phyloP scores from a whole-genome alignment of 768 basidiomycete species.

The Rhodotorula kratochvilovae region DNA sequence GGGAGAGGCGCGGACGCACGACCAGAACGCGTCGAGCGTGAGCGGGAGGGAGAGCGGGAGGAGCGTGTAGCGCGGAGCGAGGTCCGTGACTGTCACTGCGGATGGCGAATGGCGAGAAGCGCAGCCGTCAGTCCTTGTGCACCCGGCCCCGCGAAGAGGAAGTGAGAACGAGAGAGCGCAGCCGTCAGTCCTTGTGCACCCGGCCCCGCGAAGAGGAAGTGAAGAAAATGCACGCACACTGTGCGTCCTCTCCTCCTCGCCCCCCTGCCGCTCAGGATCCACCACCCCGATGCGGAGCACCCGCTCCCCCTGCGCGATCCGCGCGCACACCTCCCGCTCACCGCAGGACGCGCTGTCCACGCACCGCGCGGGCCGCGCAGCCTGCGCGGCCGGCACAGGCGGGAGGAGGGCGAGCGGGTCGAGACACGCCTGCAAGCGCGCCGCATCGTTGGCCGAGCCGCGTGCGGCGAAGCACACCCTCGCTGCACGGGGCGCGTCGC shows the following conservation, averaged over 20 bases:
- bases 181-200: no score
- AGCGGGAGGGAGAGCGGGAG: conserved; percentile 68
- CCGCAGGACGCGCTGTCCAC: conserved; percentile 3
- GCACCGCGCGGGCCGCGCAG: conserved; percentile 8
- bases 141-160: no score
- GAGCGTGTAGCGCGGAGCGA: conserved; percentile 43
- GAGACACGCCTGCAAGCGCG: conserved; percentile 6
- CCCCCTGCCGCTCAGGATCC: conserved; percentile 63
- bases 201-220: not conserved
- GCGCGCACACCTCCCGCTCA: conserved; percentile 1
- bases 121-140: no score
- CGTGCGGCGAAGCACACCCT: not conserved
- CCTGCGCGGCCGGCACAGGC: not conserved
- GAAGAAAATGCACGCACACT: conserved; percentile 3
- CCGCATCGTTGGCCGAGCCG: not conserved
- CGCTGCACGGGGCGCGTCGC: no score
- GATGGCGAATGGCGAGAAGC: no score
- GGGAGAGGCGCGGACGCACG: not conserved
- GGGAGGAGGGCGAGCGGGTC: conserved; percentile 15
- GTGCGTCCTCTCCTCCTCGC: conserved; percentile 55
- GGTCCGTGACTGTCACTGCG: conserved; percentile 1
- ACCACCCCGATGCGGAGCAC: conserved; percentile 59
- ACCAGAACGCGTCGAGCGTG: conserved; percentile 4
- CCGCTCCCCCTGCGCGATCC: conserved; percentile 61
- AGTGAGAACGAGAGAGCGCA: conserved; percentile 3